Percentiles rank a stretch among this genome's conserved stretches.
Evolutionary conservation across 1,284 basidiomycete genomes (phyloP).

Genomic region (Rhodotorula sp.): DNA sequence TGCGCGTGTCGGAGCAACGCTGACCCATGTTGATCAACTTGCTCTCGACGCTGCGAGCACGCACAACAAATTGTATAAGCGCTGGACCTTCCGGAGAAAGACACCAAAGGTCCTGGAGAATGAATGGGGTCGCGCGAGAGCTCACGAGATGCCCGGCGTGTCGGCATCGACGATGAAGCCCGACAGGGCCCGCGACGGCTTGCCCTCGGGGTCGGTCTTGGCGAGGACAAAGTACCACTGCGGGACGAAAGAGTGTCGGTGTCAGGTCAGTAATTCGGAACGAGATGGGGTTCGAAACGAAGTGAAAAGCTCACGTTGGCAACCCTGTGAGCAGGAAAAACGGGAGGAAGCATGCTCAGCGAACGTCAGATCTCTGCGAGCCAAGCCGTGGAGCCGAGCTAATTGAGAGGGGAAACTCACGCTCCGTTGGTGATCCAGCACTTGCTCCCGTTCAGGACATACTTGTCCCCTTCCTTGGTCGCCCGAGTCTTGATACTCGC

Average conservation of each 20-base stretch:
- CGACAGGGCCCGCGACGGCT: slow-evolving; percentile 56
- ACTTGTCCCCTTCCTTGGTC: slow-evolving; percentile 56
- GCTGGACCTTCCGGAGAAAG: neutral
- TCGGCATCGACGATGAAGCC: slow-evolving; percentile 60
- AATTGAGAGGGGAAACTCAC: neutral
- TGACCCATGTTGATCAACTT: slow-evolving; percentile 64
- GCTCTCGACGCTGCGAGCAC: slow-evolving; percentile 50
- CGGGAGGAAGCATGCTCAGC: neutral
- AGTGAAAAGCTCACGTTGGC: slow-evolving; percentile 6
- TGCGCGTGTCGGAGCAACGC: slow-evolving; percentile 58
- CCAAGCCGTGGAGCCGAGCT: neutral
- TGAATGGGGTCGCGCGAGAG: neutral
- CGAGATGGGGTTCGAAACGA: neutral
- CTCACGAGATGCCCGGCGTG: slow-evolving; percentile 51
- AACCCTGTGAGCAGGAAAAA: slow-evolving; percentile 3
- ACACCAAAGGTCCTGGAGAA: too few species aligned
- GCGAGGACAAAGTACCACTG: slow-evolving; percentile 59
- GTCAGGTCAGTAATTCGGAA: too few species aligned
- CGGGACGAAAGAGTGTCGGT: neutral
- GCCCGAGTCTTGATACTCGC: slow-evolving; percentile 55
- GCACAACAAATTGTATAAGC: neutral
- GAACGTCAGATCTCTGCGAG: neutral
- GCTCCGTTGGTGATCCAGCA: slow-evolving; percentile 52
- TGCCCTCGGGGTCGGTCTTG: slow-evolving; percentile 54
- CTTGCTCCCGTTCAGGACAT: slow-evolving; percentile 57